These are phyloP conservation scores for Russula sp. DNA, from an alignment of 768 basidiomycete species.

Conservation along the genomic window DNA sequence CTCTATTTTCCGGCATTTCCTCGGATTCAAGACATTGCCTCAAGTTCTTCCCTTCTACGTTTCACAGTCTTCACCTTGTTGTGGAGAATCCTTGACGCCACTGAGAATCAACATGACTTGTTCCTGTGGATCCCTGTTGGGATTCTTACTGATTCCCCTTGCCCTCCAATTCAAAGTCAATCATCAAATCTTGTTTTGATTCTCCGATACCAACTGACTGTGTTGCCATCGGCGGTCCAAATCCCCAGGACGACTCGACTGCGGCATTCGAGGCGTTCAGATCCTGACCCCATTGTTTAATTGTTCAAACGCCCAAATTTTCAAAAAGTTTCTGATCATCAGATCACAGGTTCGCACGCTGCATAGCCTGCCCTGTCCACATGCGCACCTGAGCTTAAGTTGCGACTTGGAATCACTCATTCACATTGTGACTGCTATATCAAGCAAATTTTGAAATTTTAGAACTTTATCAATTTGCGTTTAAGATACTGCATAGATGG, in stretches of 20 bases:
- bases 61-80: not conserved
- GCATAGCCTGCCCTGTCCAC: not conserved
- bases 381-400: not conserved
- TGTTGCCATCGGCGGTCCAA: not conserved
- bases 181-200: not conserved
- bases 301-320: not conserved
- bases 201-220: not conserved
- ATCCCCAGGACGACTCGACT: not conserved
- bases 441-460: not conserved
- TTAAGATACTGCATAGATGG: no score
- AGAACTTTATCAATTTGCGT: no score
- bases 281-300: not conserved
- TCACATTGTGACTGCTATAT: not conserved
- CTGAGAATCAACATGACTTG: not conserved
- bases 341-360: not conserved
- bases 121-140: constrained; percentile 1
- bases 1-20: not conserved
- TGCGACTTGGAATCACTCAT: not conserved
- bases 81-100: not conserved
- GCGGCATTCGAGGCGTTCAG: not conserved
- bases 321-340: no score
- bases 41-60: not conserved
- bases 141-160: not conserved
- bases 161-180: not conserved
- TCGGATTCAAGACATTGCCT: not conserved